These are phyloP conservation scores for Sarocladium oryzae DNA, from an alignment of 2,329 filamentous ascomycete genomes.

Conservation along the genomic window DNA sequence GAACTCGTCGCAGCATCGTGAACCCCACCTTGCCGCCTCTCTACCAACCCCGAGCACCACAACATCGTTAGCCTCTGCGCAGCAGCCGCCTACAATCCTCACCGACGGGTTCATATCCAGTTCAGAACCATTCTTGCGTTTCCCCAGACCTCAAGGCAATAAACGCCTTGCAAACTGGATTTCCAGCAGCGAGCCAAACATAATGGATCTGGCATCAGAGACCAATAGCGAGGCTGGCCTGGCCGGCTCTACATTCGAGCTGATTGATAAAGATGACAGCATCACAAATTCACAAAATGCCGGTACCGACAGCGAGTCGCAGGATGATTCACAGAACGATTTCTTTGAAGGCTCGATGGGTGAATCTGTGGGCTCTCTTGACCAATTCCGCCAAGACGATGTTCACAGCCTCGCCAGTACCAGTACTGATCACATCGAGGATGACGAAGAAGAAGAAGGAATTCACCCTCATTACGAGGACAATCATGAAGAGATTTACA, in stretches of 20 bases:
- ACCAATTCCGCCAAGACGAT: constrained; percentile 42
- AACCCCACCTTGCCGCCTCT: constrained; percentile 1
- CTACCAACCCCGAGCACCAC: neutral
- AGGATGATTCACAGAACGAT: constrained; percentile 32
- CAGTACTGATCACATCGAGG: constrained; percentile 37
- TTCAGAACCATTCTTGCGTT: constrained; percentile 47
- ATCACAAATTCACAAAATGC: neutral
- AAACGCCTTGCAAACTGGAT: constrained; percentile 53
- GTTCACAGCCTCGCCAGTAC: constrained; percentile 45
- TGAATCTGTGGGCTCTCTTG: constrained; percentile 45
- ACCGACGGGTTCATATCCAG: constrained; percentile 21
- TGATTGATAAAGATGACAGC: constrained; percentile 35
- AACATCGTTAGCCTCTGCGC: neutral
- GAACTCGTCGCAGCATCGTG: neutral
- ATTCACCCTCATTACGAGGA: constrained; percentile 1
- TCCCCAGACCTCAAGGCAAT: constrained; percentile 50
- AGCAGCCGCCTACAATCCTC: neutral
- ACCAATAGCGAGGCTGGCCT: constrained; percentile 38
- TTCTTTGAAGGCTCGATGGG: constrained; percentile 40
- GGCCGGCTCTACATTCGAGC: constrained; percentile 50
- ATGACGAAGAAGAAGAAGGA: constrained; percentile 23
- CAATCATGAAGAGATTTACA: neutral
- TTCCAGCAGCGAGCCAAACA: constrained; percentile 49
- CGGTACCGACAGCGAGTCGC: constrained; percentile 42
- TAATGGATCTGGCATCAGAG: constrained; percentile 43